Conservation (phyloP, 2,329 filamentous ascomycete species). For the Pseudocercospora fuligena region DNA sequence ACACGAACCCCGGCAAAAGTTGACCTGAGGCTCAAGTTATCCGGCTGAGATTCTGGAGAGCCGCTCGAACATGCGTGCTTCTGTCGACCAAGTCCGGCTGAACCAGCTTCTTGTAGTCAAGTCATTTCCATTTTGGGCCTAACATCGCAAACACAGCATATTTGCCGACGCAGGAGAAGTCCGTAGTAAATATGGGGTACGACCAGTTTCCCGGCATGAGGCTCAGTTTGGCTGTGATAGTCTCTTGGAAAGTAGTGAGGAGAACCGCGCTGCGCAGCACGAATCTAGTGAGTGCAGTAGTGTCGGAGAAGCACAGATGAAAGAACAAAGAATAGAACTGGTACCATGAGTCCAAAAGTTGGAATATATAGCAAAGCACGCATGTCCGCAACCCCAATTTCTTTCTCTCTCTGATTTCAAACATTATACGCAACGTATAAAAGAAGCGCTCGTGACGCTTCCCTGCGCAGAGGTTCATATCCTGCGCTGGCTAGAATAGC, state of each 20-base stretch:
- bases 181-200: conserved; percentile 10
- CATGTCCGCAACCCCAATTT: neutral
- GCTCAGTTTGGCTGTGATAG: neutral
- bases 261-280: conserved; percentile 8
- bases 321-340: conserved; percentile 11
- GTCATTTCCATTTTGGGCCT: no score
- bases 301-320: neutral
- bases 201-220: neutral
- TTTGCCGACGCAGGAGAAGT: conserved; percentile 15
- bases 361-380: conserved; percentile 6
- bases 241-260: conserved; percentile 3
- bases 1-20: neutral
- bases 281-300: neutral
- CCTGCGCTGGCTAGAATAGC: neutral
- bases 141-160: no score
- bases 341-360: neutral
- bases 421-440: neutral
- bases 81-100: no score
- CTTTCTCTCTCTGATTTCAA: neutral
- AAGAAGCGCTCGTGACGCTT: neutral
- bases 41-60: neutral
- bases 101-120: no score
- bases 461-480: neutral
- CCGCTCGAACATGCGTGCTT: neutral
- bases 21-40: neutral